Conservation (phyloP, 495 filamentous ascomycete genomes). For the Aspergillus cristatus region DNA sequence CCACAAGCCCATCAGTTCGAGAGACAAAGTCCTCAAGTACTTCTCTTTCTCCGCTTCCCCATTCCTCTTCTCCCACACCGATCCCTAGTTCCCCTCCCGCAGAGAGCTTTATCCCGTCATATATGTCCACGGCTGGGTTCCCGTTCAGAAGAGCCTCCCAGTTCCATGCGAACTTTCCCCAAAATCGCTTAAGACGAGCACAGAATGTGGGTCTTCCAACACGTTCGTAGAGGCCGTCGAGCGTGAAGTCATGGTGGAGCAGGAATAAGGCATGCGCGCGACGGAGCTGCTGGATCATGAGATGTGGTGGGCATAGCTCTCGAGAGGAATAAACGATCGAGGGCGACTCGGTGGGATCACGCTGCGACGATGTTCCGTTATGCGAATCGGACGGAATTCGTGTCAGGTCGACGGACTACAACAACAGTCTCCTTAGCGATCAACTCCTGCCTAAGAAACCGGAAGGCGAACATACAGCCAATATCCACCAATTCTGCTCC, state of each 20-base stretch:
- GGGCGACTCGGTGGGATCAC: constrained; percentile 11
- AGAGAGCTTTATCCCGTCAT: constrained; percentile 80
- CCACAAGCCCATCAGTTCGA: constrained; percentile 58
- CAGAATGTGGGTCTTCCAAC: constrained; percentile 54
- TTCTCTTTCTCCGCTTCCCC: constrained; percentile 83
- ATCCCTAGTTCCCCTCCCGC: constrained; percentile 86
- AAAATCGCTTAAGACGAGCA: constrained; percentile 63
- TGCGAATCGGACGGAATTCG: constrained; percentile 31
- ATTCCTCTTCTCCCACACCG: constrained; percentile 88
- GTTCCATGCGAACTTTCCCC: constrained; percentile 66
- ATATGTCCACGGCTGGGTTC: constrained; percentile 71
- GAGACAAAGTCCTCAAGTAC: constrained; percentile 76
- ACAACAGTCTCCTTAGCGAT: constrained; percentile 11
- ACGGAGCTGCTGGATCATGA: constrained; percentile 71
- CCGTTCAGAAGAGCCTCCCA: constrained; percentile 90
- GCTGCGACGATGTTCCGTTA: constrained; percentile 13
- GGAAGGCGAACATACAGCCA: constrained; percentile 54
- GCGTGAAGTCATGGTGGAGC: constrained; percentile 68
- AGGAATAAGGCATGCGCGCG: constrained; percentile 79
- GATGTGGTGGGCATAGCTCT: constrained; percentile 73
- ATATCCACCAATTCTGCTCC: constrained; percentile 87
- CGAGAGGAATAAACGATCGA: constrained; percentile 69
- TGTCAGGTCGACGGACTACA: constrained; percentile 66
- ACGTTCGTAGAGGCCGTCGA: constrained; percentile 55
- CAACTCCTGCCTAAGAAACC: not conserved